A percentile compares a stretch with the other conserved stretches of the same genome.
Evolutionary conservation across 345 rosid species (phyloP).

Genomic region (Mangifera indica): DNA sequence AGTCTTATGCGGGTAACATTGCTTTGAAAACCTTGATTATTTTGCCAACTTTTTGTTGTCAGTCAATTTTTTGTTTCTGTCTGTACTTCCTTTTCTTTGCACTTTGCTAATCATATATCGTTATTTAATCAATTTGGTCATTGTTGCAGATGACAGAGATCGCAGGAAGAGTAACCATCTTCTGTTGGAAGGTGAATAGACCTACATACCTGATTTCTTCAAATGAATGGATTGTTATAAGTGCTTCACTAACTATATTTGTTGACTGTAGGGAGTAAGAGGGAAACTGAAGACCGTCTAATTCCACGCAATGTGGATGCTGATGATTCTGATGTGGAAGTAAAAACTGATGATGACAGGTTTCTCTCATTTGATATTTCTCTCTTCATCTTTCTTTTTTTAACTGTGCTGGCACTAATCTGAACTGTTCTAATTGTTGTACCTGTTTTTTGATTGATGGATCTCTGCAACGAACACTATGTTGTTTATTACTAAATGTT

Average conservation of each 20-base stretch:
- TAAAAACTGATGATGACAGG: slow-evolving; percentile 69
- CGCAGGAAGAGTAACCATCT: slow-evolving; percentile 77
- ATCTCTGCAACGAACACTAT: background rate
- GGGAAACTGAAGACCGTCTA: slow-evolving; percentile 83
- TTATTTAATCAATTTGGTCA: background rate
- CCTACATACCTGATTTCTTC: slow-evolving; percentile 6
- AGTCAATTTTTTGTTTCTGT: background rate
- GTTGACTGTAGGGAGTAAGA: slow-evolving; percentile 50
- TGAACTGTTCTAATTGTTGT: background rate
- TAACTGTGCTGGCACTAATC: background rate
- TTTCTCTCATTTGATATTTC: slow-evolving; percentile 20
- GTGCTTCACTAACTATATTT: slow-evolving; percentile 25
- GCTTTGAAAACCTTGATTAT: background rate
- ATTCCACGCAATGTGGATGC: slow-evolving; percentile 86
- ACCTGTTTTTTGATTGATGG: background rate
- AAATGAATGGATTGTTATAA: background rate
- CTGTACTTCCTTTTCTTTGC: no score
- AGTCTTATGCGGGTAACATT: slow-evolving; percentile 52
- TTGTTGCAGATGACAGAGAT: slow-evolving; percentile 78
- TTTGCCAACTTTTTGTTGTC: background rate
- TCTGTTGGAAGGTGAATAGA: slow-evolving; percentile 61
- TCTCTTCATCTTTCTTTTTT: background rate
- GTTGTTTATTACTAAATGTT: no score
- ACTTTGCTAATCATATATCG: background rate
- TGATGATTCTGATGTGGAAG: slow-evolving; percentile 92